Evolutionary conservation across 2,329 filamentous ascomycete genomes (phyloP), one percentile per base, ranked within the genome.

Genomic region (Verticillium klebahnii): DNA sequence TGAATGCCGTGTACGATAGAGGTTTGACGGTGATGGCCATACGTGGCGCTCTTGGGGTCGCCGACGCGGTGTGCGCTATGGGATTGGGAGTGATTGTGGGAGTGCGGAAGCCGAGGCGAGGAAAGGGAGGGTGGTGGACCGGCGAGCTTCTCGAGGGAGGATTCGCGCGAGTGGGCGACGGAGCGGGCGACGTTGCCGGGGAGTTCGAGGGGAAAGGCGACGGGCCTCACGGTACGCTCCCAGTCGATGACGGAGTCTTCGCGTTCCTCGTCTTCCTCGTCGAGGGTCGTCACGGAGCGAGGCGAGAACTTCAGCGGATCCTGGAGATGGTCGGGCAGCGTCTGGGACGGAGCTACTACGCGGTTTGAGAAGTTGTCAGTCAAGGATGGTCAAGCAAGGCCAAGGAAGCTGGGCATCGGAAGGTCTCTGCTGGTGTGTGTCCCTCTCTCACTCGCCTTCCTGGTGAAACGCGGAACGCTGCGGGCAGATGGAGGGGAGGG

Each of bases 1-100:
- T 97, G 93, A 68, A 96, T 89, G 70, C 95, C 94, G 86, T 98
- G 92, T 62, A 98, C 93, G 69, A 98, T 97, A 57, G 94, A 98
- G 0, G 94, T 96, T 78, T 99, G 93, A 61, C 95, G 89, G 77
- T 98, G 93, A 75, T 99, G 93, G 63, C 91, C 92, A 81, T 98
- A 88, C 29, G 80, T 71, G 37, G 77, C 77, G 54, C 76, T 75
- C 71, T 87, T 88, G 57, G 78, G 80, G 67, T 88, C 85, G 63
- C 82, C 75, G n/a, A 79, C 71, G 64, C 81, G 79, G 61, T 78
- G 74, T 25, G 45, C 45, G 19, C 9, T 52, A 23, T 52, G 37
- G 37, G 37, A 40, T 12, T 40, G 37, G 37, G 37, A 40, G 37
- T 40, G 37, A 7, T 40, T 15, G 37, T 75, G 68, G 39, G 77